Base-by-base conservation (phyloP, 495 filamentous ascomycete genomes). In the Aspergillus hancockii region DNA sequence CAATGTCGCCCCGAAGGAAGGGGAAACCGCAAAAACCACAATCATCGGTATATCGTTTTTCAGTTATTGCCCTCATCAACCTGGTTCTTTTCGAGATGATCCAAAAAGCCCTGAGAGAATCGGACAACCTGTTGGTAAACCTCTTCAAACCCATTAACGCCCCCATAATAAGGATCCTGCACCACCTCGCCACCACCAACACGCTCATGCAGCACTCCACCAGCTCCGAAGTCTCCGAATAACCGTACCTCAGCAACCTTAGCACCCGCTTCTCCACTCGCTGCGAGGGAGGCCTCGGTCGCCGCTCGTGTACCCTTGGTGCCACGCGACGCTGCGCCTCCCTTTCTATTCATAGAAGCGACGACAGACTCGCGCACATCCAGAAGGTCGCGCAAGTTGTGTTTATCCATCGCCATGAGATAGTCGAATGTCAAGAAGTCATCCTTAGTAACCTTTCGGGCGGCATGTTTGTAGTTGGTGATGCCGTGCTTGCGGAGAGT, bases 141-240 rank as follows among this genome's bases (percentile, higher is more conserved):
- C 65, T 83, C 84, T 60, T 91, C 88, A 67, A 98, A 98, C 6
- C 91, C 92, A 58, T 91, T 81, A 4, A 77, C 79, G 7, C 83
- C 92, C 9, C 90, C 91, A 75, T 98, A 97, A 68, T 98, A 98
- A 9, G 94, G 94, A 67, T 98, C 94, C 60, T 83, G 76, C n/a
- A 97, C 87, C 41, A 87, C 82, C 67, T 94, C 86, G 34, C 88
- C 88, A 1, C 81, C 83, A 12, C 82, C 87, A 31, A 87, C 80
- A 61, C 78, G 92, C 66, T 93, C 91, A 59, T 82, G 77, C 53
- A 97, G 79, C 59, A 83, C 79, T 46, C 92, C 87, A 47, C 86
- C 86, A 1, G 65, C 54, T 0, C 86, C 86, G 71, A 88, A 96
- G 63, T 92, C 87, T 28, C 94, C 94, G 74, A 96, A 97, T 31